phyloP scores from a whole-genome alignment of 257 asterid genomes.

The Solanum pimpinellifolium region DNA sequence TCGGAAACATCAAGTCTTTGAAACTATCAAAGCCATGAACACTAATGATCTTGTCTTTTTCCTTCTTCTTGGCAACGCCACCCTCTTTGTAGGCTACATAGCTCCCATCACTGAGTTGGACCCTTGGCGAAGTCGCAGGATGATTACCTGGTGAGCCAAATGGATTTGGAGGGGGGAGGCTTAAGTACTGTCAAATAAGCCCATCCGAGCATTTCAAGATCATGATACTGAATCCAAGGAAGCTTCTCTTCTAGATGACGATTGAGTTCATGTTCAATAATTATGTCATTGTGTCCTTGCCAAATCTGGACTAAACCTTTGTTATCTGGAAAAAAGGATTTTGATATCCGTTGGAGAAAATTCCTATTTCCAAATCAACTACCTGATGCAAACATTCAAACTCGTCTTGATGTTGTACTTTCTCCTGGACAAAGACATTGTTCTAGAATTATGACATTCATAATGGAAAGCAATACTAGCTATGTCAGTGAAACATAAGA shows the following conservation, averaged over 20 bases:
- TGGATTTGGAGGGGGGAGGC: conserved; percentile 46
- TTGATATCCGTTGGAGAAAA: conserved; percentile 42
- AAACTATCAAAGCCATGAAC: conserved; percentile 62
- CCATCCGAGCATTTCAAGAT: conserved; percentile 32
- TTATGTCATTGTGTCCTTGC: conserved; percentile 59
- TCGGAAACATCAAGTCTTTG: conserved; percentile 40
- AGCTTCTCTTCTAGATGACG: conserved; percentile 34
- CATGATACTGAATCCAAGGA: conserved; percentile 68
- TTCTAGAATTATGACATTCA: neutral
- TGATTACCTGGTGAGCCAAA: conserved; percentile 74
- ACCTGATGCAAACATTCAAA: conserved; percentile 48
- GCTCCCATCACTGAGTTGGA: conserved; percentile 59
- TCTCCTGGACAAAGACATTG: conserved; percentile 27
- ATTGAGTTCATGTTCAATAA: conserved; percentile 30
- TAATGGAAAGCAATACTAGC: neutral
- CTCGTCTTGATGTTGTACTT: conserved; percentile 47
- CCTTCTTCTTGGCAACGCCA: conserved; percentile 52
- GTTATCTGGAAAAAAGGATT: conserved; percentile 45
- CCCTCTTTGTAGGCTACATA: conserved; percentile 64
- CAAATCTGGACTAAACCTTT: conserved; percentile 60
- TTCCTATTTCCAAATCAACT: conserved; percentile 36
- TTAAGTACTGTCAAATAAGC: conserved; percentile 40
- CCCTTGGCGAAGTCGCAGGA: conserved; percentile 50
- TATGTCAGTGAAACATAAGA: neutral
- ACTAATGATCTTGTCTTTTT: conserved; percentile 43